Evolutionary conservation across 495 filamentous ascomycete genomes (phyloP).

Genomic region (Umbilicaria muhlenbergii): DNA sequence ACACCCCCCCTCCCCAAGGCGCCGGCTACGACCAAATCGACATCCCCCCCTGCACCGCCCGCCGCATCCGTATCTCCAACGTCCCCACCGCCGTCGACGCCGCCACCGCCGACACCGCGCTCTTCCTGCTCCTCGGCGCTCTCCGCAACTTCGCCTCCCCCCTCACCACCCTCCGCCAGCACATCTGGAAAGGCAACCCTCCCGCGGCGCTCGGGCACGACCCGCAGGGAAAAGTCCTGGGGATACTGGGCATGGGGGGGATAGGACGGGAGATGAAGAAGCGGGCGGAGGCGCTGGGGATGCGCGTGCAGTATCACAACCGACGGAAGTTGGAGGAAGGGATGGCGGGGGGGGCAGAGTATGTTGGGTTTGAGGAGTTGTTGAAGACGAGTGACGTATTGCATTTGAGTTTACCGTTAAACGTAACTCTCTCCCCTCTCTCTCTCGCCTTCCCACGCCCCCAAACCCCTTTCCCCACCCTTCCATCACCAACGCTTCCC

Average conservation of each 20-base stretch:
- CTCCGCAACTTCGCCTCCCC: conserved; percentile 52
- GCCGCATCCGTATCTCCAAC: conserved; percentile 57
- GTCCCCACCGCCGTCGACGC: conserved; percentile 68
- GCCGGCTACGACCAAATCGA: conserved; percentile 75
- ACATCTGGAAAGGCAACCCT: conserved; percentile 38
- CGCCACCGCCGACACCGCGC: conserved; percentile 60
- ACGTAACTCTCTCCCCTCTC: conserved; percentile 32
- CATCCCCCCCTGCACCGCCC: conserved; percentile 50
- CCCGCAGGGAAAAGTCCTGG: conserved; percentile 48
- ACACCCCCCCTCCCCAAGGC: conserved; percentile 19
- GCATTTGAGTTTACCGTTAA: conserved; percentile 61
- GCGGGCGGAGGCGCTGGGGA: conserved; percentile 44
- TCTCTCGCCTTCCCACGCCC: background rate
- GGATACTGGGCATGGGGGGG: conserved; percentile 78
- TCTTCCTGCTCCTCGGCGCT: conserved; percentile 67
- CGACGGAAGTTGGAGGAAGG: conserved; percentile 35
- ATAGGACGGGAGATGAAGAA: conserved; percentile 51
- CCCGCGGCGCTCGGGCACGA: conserved; percentile 39
- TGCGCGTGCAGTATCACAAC: conserved; percentile 59
- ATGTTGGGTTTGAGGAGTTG: conserved; percentile 54
- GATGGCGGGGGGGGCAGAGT: conserved; percentile 41
- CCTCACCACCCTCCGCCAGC: conserved; percentile 43
- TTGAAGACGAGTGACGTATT: conserved; percentile 53
- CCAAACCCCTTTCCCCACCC: too few relatives aligned
- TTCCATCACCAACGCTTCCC: too few relatives aligned